Evolutionary conservation across 306 rosid species (phyloP), one percentile per base, ranked within the genome.

Genomic region (Quercus wislizeni): DNA sequence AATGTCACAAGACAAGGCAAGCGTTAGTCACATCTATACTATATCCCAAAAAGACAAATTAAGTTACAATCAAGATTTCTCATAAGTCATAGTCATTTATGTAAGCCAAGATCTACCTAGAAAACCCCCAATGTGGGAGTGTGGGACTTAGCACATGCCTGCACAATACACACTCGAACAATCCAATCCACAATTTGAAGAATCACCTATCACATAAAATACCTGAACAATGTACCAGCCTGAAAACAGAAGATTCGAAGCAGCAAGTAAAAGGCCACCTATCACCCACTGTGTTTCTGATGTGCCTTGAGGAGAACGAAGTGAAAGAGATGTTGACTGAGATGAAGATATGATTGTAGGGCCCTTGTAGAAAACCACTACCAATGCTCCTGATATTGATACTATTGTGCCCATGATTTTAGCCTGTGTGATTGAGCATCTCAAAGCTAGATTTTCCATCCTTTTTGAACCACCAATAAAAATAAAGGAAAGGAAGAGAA

Each of bases 301-400:
- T 56, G 88, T 51, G 38, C 0, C 43, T 65, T 76, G 27, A 19
- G 74, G 71, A 68, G 73, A 75, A 79, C 25, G 21, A 38, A 55
- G 58, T 25, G 52, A 28, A 5, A 5, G 30, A 28, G 80, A 58
- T 55, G 52, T 33, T 38, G 20, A 51, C 35, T 69, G 23, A 65
- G 85, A 51, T 7, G 85, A 8, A 52, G 74, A 73, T 31, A 84
- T 61, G 67, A 89, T 43, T 41, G 31, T 28, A 6, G 84, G 84
- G 43, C 95, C 95, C 67, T 86, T 86, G 52, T 86, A 89, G 12
- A 91, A 86, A 72, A 89, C 83, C 74, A 87, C 84, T 43, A 77
- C 65, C 10, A 87, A 69, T 73, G 93, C 93, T 69, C 93, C 96
- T 69, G 81, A 46, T 77, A 91, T 61, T 2, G 91, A 91, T 38